Evolutionary conservation across 768 basidiomycete species (phyloP).

Genomic region (Amanita rimosa): DNA sequence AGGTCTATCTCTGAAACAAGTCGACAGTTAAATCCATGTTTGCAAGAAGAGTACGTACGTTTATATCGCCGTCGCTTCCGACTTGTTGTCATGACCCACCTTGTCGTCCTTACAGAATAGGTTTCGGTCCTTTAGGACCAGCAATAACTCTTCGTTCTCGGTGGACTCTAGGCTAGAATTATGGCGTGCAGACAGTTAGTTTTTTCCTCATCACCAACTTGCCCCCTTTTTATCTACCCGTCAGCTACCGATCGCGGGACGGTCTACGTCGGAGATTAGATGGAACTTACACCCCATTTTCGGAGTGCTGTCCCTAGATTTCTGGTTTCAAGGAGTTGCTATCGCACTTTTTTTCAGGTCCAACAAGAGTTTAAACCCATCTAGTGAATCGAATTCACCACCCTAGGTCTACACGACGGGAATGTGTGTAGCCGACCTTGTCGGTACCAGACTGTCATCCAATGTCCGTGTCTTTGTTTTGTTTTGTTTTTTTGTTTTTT

Average conservation of each 20-base stretch:
- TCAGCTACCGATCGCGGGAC: neutral
- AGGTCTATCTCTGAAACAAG: neutral
- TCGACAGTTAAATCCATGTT: neutral
- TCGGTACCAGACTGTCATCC: conserved; percentile 35
- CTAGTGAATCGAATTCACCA: conserved; percentile 32
- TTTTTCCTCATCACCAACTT: neutral
- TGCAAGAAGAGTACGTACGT: conserved; percentile 5
- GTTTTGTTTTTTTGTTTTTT: too few species aligned
- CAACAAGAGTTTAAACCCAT: conserved; percentile 30
- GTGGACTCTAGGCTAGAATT: conserved; percentile 38
- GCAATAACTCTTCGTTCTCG: conserved; percentile 31
- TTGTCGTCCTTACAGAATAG: conserved; percentile 21
- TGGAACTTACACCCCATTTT: neutral
- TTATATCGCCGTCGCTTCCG: neutral
- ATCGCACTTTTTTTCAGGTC: conserved; percentile 31
- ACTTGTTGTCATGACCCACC: neutral
- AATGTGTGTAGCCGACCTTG: conserved; percentile 32
- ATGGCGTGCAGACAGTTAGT: conserved; percentile 39
- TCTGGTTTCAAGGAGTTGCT: conserved; percentile 38
- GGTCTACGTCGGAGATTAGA: neutral
- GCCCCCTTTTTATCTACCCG: neutral
- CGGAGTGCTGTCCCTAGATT: conserved; percentile 14
- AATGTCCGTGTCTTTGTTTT: conserved; percentile 16
- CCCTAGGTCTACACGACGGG: conserved; percentile 35
- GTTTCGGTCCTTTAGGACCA: conserved; percentile 42